Evolutionary conservation across 192 early-diverging fungal species (phyloP), one percentile per base, ranked within the genome.

Genomic region (Haplosporangium gracile): DNA sequence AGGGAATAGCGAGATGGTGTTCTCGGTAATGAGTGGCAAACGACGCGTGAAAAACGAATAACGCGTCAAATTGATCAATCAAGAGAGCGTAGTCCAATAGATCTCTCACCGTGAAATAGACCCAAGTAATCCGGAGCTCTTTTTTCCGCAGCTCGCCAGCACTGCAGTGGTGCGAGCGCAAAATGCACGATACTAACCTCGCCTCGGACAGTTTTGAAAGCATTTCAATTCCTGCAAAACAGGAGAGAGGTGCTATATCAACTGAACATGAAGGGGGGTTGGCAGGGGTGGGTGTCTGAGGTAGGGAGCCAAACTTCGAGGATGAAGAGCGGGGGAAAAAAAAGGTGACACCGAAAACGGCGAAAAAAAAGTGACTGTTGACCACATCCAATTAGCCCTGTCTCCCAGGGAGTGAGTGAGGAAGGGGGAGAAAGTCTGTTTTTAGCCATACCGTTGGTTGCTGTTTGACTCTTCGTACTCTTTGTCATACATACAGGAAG

Each of bases 341-440:
- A 57, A 26, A n/a, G 16, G 8, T 10, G 55, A 57, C 4, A 9
- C 51, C 22, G 22, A 26, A 5, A 24, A 10, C 9, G 15, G 32
- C 13, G 15, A 65, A 16, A 65, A 29, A 13, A 65, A 24, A 15
- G 24, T n/a, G 0, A 32, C 32, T 11, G 60, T 65, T 65, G 60
- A 65, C 60, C 26, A 65, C 60, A 65, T 8, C n/a, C 4, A 65
- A 60, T 57, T 57, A 57, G 60, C 60, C 60, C 60, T 65, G 60
- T 9, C 0, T 15, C 10, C 6, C 26, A 65, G 29, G 18, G 49
- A 51, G 49, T 51, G 49, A 22, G 49, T 0, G 49, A 51, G 18
- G 49, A 51, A 51, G 16, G 18, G 20, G 16, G 18, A 32, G 29
- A 11, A 34, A 65, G 29, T 65, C 60, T 65, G 60, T 65, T 65